Evolutionary conservation across 805 yeast species (phyloP).

Genomic region (Candida sphagnicola): DNA sequence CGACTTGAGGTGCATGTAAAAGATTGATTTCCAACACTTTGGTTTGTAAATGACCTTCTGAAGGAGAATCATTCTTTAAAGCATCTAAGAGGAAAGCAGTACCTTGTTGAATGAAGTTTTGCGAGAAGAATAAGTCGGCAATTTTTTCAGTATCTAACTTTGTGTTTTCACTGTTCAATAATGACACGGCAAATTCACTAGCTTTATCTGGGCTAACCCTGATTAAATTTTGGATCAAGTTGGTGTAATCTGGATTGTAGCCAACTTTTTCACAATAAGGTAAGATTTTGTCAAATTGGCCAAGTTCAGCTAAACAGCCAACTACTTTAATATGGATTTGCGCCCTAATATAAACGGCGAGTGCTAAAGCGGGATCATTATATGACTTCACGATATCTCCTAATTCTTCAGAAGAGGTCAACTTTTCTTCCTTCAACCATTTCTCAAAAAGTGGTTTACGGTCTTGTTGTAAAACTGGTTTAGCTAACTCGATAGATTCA

Average conservation of each 20-base stretch:
- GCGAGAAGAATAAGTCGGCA: conserved; percentile 92
- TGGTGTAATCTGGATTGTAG: conserved; percentile 85
- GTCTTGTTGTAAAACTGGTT: conserved; percentile 93
- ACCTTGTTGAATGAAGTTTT: conserved; percentile 94
- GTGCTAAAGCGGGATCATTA: conserved; percentile 73
- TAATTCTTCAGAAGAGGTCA: conserved; percentile 92
- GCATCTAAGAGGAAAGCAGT: conserved; percentile 96
- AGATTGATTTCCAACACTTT: conserved; percentile 88
- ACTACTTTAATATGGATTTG: conserved; percentile 85
- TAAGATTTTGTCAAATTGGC: conserved; percentile 91
- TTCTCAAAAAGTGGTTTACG: conserved; percentile 91
- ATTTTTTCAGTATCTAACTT: conserved; percentile 77
- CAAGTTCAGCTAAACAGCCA: conserved; percentile 86
- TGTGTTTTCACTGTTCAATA: conserved; percentile 57
- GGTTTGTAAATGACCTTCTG: conserved; percentile 95
- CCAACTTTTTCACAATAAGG: conserved; percentile 90
- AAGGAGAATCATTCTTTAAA: conserved; percentile 86
- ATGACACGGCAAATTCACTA: conserved; percentile 90
- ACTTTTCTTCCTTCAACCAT: conserved; percentile 93
- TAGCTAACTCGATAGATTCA: conserved; percentile 92
- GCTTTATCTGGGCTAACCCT: conserved; percentile 97
- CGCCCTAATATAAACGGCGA: conserved; percentile 86
- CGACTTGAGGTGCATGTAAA: conserved; percentile 97
- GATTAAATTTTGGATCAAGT: conserved; percentile 83
- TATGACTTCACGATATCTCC: conserved; percentile 93